Evolutionary conservation across 2,329 filamentous ascomycete species (phyloP).

Genomic region (Cordyceps cateniannulata): DNA sequence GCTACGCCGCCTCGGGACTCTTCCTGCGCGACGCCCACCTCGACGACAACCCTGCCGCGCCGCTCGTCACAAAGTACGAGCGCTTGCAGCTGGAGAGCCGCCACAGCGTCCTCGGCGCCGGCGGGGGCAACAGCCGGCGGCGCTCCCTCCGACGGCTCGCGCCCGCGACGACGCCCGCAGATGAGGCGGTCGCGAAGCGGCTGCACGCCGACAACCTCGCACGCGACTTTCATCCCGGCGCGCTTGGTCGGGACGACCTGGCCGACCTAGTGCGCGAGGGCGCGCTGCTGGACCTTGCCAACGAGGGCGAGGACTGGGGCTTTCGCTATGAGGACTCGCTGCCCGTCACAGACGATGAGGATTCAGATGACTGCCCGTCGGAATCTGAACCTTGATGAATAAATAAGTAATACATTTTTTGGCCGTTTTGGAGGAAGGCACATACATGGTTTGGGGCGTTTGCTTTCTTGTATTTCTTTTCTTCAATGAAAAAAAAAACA

Average conservation of each 20-base stretch:
- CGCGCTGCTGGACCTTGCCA: slow-evolving; percentile 23
- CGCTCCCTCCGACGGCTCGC: slow-evolving; percentile 6
- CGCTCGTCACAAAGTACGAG: slow-evolving; percentile 39
- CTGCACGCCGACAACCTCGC: slow-evolving; percentile 22
- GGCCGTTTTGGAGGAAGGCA: not conserved
- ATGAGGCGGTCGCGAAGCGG: not conserved
- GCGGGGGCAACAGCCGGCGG: slow-evolving; percentile 2
- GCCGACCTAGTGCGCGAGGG: slow-evolving; percentile 18
- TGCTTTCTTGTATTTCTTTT: not conserved
- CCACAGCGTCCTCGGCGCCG: slow-evolving; percentile 22
- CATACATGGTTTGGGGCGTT: not conserved
- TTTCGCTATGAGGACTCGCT: slow-evolving; percentile 26
- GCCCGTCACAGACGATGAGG: not conserved
- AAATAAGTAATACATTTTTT: not conserved
- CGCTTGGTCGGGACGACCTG: slow-evolving; percentile 17
- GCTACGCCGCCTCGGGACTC: slow-evolving; percentile 40
- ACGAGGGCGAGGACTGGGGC: slow-evolving; percentile 26
- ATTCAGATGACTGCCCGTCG: not conserved
- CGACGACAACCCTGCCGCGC: slow-evolving; percentile 33
- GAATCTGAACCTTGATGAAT: not conserved
- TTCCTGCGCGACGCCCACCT: slow-evolving; percentile 44
- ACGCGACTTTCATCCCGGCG: slow-evolving; percentile 24
- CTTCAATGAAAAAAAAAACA: too few relatives aligned
- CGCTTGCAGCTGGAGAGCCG: slow-evolving; percentile 37
- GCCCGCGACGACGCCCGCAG: not conserved